These are phyloP conservation scores for Fonsecaea nubica DNA, from an alignment of 2,329 filamentous ascomycete species.

Conservation along the genomic window DNA sequence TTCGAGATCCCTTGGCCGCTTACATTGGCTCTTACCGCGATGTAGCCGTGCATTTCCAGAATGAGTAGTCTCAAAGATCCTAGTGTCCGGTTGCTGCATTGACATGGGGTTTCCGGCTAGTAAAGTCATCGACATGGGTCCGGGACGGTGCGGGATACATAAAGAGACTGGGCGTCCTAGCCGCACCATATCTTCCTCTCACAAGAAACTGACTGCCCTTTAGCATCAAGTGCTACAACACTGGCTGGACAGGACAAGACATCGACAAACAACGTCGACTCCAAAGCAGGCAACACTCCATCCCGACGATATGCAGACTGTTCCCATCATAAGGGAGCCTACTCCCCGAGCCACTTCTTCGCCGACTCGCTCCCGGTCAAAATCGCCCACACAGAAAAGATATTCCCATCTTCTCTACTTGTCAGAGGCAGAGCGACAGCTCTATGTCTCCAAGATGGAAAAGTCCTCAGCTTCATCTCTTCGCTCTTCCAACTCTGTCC, in stretches of 20 bases:
- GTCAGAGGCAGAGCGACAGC: conserved; percentile 30
- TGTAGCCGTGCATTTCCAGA: conserved; percentile 21
- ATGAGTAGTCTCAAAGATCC: conserved; percentile 12
- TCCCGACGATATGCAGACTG: conserved; percentile 11
- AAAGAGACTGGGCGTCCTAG: conserved; percentile 1
- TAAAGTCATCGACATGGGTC: conserved; percentile 5
- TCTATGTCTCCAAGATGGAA: conserved; percentile 27
- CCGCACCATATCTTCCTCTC: background rate
- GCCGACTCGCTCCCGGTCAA: conserved; percentile 15
- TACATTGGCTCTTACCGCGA: conserved; percentile 19
- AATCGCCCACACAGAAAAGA: conserved; percentile 23
- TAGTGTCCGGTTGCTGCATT: conserved; percentile 14
- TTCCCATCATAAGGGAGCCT: conserved; percentile 21
- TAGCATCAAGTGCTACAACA: background rate
- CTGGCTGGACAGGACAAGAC: background rate
- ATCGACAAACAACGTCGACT: background rate
- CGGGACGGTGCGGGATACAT: conserved; percentile 10
- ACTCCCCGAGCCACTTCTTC: conserved; percentile 17
- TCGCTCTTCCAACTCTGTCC: conserved; percentile 74
- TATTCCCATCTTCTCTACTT: conserved; percentile 36
- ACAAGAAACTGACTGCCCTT: background rate
- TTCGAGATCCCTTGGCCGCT: conserved; percentile 15
- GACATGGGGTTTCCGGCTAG: conserved; percentile 10
- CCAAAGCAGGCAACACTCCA: background rate
- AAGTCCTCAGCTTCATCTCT: conserved; percentile 67